Evolutionary conservation across 257 asterid species (phyloP).

Genomic region (Solanum ahanhuiri): DNA sequence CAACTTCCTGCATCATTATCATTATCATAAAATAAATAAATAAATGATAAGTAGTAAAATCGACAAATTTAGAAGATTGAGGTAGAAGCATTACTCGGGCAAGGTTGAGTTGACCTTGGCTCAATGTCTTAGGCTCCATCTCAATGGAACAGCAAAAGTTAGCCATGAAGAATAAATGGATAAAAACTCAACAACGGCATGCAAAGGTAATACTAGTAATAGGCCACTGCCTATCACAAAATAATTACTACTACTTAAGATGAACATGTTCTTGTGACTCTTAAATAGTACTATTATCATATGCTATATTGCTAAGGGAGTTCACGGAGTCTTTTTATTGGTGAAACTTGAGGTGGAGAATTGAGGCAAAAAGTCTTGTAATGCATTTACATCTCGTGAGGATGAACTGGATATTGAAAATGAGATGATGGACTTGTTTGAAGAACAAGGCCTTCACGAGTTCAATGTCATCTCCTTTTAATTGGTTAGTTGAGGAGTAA

Average conservation of each 20-base stretch:
- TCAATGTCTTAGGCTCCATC: slow-evolving; percentile 67
- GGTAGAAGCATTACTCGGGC: slow-evolving; percentile 30
- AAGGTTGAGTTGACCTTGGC: slow-evolving; percentile 38
- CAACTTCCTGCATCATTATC: slow-evolving; percentile 45
- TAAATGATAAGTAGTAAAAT: not conserved
- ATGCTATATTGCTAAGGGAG: not conserved
- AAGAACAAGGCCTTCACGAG: slow-evolving; percentile 21
- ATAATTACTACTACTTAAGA: not conserved
- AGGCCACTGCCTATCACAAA: slow-evolving; percentile 10
- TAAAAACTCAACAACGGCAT: not conserved
- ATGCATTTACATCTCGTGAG: slow-evolving; percentile 12
- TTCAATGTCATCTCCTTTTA: not conserved
- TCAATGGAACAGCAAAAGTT: slow-evolving; percentile 64
- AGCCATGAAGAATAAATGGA: slow-evolving; percentile 34
- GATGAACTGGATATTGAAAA: not conserved
- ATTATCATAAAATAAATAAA: not conserved
- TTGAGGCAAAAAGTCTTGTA: not conserved
- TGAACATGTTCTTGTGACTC: not conserved
- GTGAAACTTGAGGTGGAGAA: not conserved
- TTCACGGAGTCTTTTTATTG: slow-evolving; percentile 35
- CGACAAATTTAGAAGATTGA: not conserved
- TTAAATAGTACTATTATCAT: not conserved
- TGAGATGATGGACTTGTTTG: not conserved
- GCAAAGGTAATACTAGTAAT: not conserved
- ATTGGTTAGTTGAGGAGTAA: slow-evolving; percentile 12